A percentile compares a stretch with the other conserved stretches of the same genome.
These are phyloP conservation scores for Fusarium mexicanum DNA, from an alignment of 2,329 filamentous ascomycete genomes.

Conservation along the genomic window DNA sequence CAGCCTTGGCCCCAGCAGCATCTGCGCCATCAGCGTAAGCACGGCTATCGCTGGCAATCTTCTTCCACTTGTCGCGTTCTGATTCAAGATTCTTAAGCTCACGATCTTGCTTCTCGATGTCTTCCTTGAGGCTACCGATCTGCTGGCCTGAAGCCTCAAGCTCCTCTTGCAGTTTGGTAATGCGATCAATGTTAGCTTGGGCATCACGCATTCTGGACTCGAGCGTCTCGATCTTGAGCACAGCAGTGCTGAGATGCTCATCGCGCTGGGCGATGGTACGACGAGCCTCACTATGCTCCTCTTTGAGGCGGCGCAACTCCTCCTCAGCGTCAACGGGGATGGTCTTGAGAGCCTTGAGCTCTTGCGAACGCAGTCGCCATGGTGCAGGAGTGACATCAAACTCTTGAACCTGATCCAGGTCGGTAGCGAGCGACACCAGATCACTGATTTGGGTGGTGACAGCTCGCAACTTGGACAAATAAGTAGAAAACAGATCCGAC, in stretches of 20 bases:
- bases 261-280: conserved; percentile 78
- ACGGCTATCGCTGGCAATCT: conserved; percentile 70
- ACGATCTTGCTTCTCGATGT: conserved; percentile 73
- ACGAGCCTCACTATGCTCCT: conserved; percentile 81
- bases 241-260: conserved; percentile 83
- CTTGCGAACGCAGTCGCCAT: conserved; percentile 84
- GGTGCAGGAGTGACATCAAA: conserved; percentile 81
- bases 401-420: conserved; percentile 78
- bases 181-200: conserved; percentile 76
- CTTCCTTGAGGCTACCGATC: conserved; percentile 65
- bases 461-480: conserved; percentile 72
- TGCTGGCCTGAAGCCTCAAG: conserved; percentile 64
- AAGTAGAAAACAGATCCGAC: conserved; percentile 74
- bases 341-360: conserved; percentile 83
- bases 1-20: conserved; percentile 62
- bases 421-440: conserved; percentile 74
- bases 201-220: conserved; percentile 88
- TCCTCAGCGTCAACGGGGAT: conserved; percentile 85
- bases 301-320: conserved; percentile 81
- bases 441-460: conserved; percentile 74
- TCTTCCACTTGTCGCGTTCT: conserved; percentile 77
- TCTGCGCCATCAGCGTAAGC: conserved; percentile 64
- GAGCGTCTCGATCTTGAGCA: conserved; percentile 93
- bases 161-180: conserved; percentile 70
- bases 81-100: conserved; percentile 72